phyloP scores from a whole-genome alignment of 2,329 filamentous ascomycete genomes.

The Paecilomyces sp. region DNA sequence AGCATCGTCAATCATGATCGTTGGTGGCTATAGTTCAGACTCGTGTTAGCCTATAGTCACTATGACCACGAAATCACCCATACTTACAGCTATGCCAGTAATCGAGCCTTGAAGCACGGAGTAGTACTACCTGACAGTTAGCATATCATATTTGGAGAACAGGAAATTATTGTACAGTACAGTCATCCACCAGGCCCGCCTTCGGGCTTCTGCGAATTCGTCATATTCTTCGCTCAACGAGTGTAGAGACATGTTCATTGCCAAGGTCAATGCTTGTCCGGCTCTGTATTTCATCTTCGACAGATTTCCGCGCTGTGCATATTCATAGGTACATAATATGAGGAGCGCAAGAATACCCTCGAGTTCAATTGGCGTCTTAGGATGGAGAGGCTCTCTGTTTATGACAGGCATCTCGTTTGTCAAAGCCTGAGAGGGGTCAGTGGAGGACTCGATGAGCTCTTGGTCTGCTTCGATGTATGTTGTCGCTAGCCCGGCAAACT shows the following conservation, averaged over 20 bases:
- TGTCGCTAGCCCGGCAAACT: constrained; percentile 32
- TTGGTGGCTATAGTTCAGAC: constrained; percentile 24
- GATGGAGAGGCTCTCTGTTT: constrained; percentile 30
- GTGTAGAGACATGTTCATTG: constrained; percentile 38
- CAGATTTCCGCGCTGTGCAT: constrained; percentile 38
- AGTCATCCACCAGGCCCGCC: constrained; percentile 44
- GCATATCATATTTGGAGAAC: not conserved
- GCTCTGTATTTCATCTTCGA: constrained; percentile 41
- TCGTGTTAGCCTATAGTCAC: constrained; percentile 7
- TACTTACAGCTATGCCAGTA: constrained; percentile 35
- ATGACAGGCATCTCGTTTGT: constrained; percentile 22
- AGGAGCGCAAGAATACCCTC: constrained; percentile 35
- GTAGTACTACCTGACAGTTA: constrained; percentile 29
- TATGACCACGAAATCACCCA: not conserved
- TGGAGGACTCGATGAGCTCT: constrained; percentile 33
- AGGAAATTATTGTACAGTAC: constrained; percentile 16
- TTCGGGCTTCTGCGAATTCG: constrained; percentile 32
- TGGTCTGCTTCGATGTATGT: constrained; percentile 35
- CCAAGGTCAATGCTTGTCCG: constrained; percentile 35
- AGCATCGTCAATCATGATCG: constrained; percentile 36
- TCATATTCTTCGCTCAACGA: constrained; percentile 23
- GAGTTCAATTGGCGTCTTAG: constrained; percentile 31
- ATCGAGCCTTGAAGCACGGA: constrained; percentile 39
- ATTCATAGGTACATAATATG: constrained; percentile 39
- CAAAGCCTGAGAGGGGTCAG: constrained; percentile 34